Base-by-base conservation (phyloP, 352 stramenopile genomes). In the Pythium vanterpoolii region DNA sequence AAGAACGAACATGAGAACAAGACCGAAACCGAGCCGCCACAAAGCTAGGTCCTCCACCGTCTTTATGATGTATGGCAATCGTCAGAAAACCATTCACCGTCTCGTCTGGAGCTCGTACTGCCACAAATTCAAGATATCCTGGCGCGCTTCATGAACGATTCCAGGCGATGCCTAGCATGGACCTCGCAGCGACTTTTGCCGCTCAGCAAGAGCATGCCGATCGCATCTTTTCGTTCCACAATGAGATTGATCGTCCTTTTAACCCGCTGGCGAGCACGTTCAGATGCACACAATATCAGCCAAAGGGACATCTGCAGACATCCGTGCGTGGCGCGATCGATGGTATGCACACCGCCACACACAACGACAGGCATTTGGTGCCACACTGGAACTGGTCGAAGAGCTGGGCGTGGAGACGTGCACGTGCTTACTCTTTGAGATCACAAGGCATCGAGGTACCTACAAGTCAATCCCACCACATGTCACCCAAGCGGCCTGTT, bases 381-480 rank as follows among this genome's bases (percentile, higher is more conserved):
- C 9, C 2, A 26, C 13, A 10, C 48, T 64, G 2, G 19, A 24
- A 7, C 14, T 5, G 3, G 23, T 64, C 16, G 9, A 28, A 0
- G 36, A 44, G 14, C 11, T 27, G 2, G 36, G 57, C 27, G 19
- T 34, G 4, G 48, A 65, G 24, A 39, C 18, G 2, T 3, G 6
- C 11, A 54, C 42, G 13, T 65, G 58, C 34, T 16, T 59, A 26
- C 33, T 65, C 0, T 65, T 59, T 42, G 58, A 65, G 24, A 19
- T 65, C 13, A 59, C 56, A 0, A 14, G 11, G 23, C 46, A 19
- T 11, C 24, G 36, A 26, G 30, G 46, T 4, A 16, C 19, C 0
- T 64, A 64, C 39, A 38, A 8, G 33, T 38, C 46, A 6, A 64
- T 64, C 30, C 0, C 21, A 6, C 31, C 42, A 14, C 0, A 3